These are phyloP conservation scores for Coprinellus aureogranulatus DNA, from an alignment of 768 basidiomycete species.

Conservation along the genomic window DNA sequence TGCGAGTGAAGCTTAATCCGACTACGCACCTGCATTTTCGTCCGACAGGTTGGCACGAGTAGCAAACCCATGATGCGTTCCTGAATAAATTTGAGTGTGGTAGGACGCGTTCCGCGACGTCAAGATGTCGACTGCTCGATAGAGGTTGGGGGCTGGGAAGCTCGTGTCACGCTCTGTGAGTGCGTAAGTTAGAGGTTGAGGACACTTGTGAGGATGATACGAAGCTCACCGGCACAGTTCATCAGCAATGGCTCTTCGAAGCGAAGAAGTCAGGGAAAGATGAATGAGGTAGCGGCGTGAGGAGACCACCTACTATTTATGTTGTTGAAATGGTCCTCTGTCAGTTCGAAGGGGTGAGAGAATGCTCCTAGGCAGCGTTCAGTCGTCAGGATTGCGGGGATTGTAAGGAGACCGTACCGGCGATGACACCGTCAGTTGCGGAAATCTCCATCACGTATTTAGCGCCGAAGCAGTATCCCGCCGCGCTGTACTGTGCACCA, in stretches of 20 bases:
- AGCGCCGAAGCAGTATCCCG: conserved; percentile 54
- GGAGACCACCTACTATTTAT: conserved; percentile 40
- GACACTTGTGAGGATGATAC: neutral
- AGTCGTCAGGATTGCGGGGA: too few species aligned
- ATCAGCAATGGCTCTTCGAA: conserved; percentile 50
- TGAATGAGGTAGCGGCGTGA: neutral
- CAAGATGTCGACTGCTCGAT: conserved; percentile 54
- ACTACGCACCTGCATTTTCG: conserved; percentile 37
- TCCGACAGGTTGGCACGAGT: conserved; percentile 43
- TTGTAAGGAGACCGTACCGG: conserved; percentile 31
- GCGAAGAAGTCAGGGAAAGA: neutral
- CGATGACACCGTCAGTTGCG: conserved; percentile 42
- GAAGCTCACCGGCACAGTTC: conserved; percentile 49
- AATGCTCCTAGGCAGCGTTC: conserved; percentile 42
- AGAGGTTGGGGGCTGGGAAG: conserved; percentile 50
- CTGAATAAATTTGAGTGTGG: conserved; percentile 57
- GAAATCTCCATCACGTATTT: conserved; percentile 49
- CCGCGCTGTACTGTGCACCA: conserved; percentile 42
- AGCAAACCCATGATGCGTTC: conserved; percentile 48
- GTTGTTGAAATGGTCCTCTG: conserved; percentile 44
- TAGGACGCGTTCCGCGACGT: conserved; percentile 49
- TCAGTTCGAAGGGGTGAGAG: conserved; percentile 52
- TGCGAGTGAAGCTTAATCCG: neutral
- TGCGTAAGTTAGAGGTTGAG: neutral
- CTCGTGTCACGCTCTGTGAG: conserved; percentile 48